Percentiles rank a stretch among this genome's conserved stretches.
Evolutionary conservation across 2,329 filamentous ascomycete species (phyloP).

Genomic region (Beauveria pseudobassiana): DNA sequence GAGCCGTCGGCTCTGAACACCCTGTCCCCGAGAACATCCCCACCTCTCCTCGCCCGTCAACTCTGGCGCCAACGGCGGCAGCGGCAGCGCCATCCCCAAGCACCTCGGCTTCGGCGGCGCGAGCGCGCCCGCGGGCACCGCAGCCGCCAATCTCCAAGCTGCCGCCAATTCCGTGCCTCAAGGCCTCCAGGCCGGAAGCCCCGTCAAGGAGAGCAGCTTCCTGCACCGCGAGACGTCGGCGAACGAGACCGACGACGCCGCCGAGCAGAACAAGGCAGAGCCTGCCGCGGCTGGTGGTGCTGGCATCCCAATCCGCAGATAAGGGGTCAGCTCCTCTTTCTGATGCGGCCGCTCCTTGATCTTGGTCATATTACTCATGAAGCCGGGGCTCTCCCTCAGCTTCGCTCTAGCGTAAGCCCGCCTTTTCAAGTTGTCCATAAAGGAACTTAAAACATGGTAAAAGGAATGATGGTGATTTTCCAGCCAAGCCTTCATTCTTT

Average conservation of each 20-base stretch:
- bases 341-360: not conserved
- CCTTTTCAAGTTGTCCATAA: not conserved
- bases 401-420: not conserved
- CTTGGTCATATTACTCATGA: not conserved
- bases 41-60: slow-evolving; percentile 66
- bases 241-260: slow-evolving; percentile 25
- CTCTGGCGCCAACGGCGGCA: slow-evolving; percentile 25
- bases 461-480: not conserved
- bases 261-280: not conserved
- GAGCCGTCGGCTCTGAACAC: slow-evolving; percentile 88
- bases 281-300: slow-evolving; percentile 9
- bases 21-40: slow-evolving; percentile 89
- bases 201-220: slow-evolving; percentile 85
- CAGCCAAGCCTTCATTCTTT: not conserved
- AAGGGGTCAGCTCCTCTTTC: slow-evolving; percentile 15
- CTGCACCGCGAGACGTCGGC: slow-evolving; percentile 74
- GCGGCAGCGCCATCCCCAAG: slow-evolving; percentile 18
- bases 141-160: slow-evolving; percentile 13
- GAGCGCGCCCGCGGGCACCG: slow-evolving; percentile 23
- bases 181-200: slow-evolving; percentile 60
- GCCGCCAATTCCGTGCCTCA: not conserved
- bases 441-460: not conserved
- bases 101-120: slow-evolving; percentile 27
- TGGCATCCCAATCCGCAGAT: slow-evolving; percentile 57
- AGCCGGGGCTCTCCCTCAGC: not conserved